Base-by-base conservation (phyloP, 768 basidiomycete species). In the Coprinopsis strossmayeri region DNA sequence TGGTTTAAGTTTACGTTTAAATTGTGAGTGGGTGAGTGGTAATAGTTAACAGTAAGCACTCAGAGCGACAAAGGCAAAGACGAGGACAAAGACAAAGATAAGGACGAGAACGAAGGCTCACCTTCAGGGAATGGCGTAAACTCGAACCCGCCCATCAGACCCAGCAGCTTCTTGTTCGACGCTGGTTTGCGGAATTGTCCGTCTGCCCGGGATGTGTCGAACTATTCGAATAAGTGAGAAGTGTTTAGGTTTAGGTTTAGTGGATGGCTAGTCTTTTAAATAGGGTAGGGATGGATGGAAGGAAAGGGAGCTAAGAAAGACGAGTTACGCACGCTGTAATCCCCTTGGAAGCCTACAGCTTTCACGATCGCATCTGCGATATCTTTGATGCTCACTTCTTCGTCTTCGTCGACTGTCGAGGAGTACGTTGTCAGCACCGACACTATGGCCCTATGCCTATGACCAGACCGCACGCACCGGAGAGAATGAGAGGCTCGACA, bases 151-250 rank as follows among this genome's bases (percentile, higher is more conserved):
- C 84, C 84, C 43, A 93, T 81, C 45, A 88, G 69, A n/a, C 66
- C 67, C 42, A 90, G 61, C 4, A 96, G 71, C 65, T 94, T 95
- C 59, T 78, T 81, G 68, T 98, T 98, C 30, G 91, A 91, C 15
- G 94, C 94, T 0, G 94, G 93, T 69, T 97, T 97, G 56, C 93
- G 84, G 78, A 84, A 94, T 65, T 97, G 94, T 1, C 95, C 93
- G 59, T 98, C 95, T 7, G 93, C 81, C 45, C 81, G 79, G 21
- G 78, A 71, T 27, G 83, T 79, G 66, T 96, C 91, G 64, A 93
- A 96, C 88, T 91, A 55, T 13, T 25, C 10, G 35, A 17, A 18
- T 32, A 11, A 21, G 35, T 38, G 39, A 39, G 21, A 26, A 12
- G 42, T n/a, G n/a, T n/a, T n/a, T n/a, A n/a, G n/a, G n/a, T n/a